Evolutionary conservation across 352 stramenopile genomes (phyloP).

Genomic region (Detonula confervacea): DNA sequence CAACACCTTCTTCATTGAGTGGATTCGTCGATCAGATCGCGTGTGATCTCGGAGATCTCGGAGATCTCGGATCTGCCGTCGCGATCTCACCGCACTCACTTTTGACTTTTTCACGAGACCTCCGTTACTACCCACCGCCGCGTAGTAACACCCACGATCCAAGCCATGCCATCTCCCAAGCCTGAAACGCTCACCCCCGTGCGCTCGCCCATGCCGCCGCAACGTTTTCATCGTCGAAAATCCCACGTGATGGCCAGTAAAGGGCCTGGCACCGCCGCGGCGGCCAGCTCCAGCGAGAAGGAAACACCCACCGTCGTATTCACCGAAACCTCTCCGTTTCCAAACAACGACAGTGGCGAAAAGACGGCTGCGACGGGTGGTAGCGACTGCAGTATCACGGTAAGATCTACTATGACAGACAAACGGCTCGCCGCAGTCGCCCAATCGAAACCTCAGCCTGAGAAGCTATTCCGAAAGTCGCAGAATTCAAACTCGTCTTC

Average conservation of each 20-base stretch:
- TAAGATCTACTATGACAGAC: not conserved
- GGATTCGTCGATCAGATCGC: too few relatives aligned
- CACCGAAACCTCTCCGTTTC: constrained; percentile 1
- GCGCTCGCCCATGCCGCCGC: constrained; percentile 9
- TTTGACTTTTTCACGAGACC: not conserved
- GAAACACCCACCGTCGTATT: constrained; percentile 24
- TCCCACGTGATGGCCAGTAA: not conserved
- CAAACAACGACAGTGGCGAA: not conserved
- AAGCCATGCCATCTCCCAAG: not conserved
- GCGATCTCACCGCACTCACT: not conserved
- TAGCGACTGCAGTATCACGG: not conserved
- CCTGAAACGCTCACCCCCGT: constrained; percentile 2
- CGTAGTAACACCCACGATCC: not conserved
- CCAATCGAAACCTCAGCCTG: not conserved
- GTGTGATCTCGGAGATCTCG: too few relatives aligned
- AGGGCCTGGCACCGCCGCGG: not conserved
- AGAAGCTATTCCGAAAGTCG: constrained; percentile 9
- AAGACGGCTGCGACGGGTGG: not conserved
- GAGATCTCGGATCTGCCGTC: too few relatives aligned
- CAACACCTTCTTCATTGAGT: too few relatives aligned
- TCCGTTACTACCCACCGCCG: too few relatives aligned
- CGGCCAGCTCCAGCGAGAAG: constrained; percentile 23
- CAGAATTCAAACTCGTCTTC: not conserved
- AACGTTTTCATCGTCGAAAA: not conserved
- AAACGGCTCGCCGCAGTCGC: not conserved